Evolutionary conservation across 192 early-diverging fungal genomes (phyloP), one percentile per base, ranked within the genome.

Genomic region (Backusella sp.): DNA sequence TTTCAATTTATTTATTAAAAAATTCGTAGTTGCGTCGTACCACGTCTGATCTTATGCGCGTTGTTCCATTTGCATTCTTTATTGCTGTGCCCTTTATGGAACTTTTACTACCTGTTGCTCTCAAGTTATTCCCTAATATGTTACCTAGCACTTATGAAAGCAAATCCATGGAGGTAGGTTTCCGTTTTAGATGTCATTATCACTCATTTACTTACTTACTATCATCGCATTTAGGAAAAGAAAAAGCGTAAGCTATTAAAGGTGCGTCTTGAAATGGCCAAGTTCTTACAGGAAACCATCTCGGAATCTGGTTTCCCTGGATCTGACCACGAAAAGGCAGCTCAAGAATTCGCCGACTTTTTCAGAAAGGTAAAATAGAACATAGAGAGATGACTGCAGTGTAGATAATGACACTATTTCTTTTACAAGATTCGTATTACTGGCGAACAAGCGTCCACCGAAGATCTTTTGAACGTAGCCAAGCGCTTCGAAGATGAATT

Each of bases 111-210:
- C 97, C 97, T 12, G 88, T 99, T 35, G 88, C 94, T 8, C 83
- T 99, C 65, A 93, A 94, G 81, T 83, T 99, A 59, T 99, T 98
- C 91, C 97, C 97, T 26, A 94, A 96, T 77, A 97, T 99, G 95
- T 81, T 99, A 41, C 97, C 97, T 11, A 93, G 91, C 71, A 99
- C 97, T 5, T 99, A 96, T 85, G 96, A 97, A 82, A 92, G 92
- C 89, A 93, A 95, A 84, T 96, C 89, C 82, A 86, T 86, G 71
- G 89, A 91, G 83, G 91, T 92, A 81, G 62, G 62, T 62, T 21
- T 14, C 30, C 9, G 3, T 39, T 32, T 32, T 32, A 26, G 9
- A 21, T 36, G 32, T n/a, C 19, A 23, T 42, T 75, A 52, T 49
- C n/a, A 36, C n/a, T 3, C 3, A 46, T 30, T 0, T 37, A 67